These are phyloP conservation scores for Sporothrix brasiliensis DNA, from an alignment of 2,329 filamentous ascomycete species.

Conservation along the genomic window DNA sequence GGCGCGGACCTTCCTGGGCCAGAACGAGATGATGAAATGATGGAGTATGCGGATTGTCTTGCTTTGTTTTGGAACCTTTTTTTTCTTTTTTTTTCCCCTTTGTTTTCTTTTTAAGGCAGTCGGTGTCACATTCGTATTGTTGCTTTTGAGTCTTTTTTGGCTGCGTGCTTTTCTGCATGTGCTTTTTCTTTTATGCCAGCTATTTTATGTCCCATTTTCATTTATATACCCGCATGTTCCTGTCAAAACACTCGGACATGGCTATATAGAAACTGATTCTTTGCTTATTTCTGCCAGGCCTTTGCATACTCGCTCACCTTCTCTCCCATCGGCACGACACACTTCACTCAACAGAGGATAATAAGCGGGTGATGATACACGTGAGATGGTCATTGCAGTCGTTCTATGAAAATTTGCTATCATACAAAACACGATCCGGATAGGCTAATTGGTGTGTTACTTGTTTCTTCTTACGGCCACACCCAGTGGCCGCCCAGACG, in stretches of 20 bases:
- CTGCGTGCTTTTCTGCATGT: neutral
- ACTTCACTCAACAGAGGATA: too few relatives aligned
- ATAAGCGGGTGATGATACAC: neutral
- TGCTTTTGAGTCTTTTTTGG: neutral
- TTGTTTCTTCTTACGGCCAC: neutral
- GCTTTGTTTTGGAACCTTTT: neutral
- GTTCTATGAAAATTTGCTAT: neutral
- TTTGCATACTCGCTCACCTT: too few relatives aligned
- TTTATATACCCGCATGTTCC: constrained; percentile 28
- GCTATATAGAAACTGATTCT: constrained; percentile 25
- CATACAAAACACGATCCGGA: neutral
- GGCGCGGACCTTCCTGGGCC: constrained; percentile 78
- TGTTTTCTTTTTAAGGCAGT: neutral
- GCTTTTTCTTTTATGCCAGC: neutral
- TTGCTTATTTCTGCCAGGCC: neutral
- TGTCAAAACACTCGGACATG: neutral
- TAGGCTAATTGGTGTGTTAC: too few relatives aligned
- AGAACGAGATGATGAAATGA: constrained; percentile 44
- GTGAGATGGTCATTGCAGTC: neutral
- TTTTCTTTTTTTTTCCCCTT: neutral
- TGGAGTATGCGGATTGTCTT: constrained; percentile 3
- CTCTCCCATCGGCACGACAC: too few relatives aligned
- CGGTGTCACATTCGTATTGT: neutral
- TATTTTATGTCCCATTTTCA: neutral
- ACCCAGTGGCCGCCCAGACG: neutral